Base-by-base conservation (phyloP, 2,329 filamentous ascomycete species). In the Exophiala calicioides region DNA sequence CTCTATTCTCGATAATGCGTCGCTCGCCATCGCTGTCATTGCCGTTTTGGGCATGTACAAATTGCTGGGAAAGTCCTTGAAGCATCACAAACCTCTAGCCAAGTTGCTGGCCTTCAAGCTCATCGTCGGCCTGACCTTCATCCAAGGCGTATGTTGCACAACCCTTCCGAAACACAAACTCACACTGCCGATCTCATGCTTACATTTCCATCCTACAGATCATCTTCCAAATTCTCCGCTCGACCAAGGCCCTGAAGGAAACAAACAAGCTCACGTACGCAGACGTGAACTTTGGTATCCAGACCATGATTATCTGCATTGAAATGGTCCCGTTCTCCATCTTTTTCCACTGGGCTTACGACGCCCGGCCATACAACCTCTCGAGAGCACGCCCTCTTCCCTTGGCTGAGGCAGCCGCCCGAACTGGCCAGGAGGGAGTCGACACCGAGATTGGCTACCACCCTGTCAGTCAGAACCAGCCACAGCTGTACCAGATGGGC, bases 61-160 rank as follows among this genome's bases (percentile, higher is more conserved):
- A 5, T 52, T 47, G 0, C 49, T 65, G 12, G 63, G 61, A 33
- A 20, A 42, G 2, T 41, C 61, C 7, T 53, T 68, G 20, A 45
- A 52, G 9, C 54, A 59, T 10, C 58, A 65, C 52, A 56, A 62
- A 41, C 60, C 64, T 5, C 33, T 68, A 7, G 40, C 52, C 5
- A 68, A 68, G 36, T 55, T 68, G 1, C 27, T 62, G 12, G 60
- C 63, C 0, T 67, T 68, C 53, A 69, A 69, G 44, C 44, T 66
- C 8, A 60, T 68, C 18, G 57, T 68, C 15, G 58, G 58, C 36
- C 18, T 36, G 18, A 36, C 33, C 18, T 21, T 36, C 19, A 20
- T 36, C 5, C 33, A 23, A 36, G n/a, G 18, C 4, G 33, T 36
- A 23, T 23, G 33, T 13, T 12, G 16, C 9, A 34, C 32, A 6